phyloP scores from a whole-genome alignment of 2,329 filamentous ascomycete species.

The Verticillium dahliae region DNA sequence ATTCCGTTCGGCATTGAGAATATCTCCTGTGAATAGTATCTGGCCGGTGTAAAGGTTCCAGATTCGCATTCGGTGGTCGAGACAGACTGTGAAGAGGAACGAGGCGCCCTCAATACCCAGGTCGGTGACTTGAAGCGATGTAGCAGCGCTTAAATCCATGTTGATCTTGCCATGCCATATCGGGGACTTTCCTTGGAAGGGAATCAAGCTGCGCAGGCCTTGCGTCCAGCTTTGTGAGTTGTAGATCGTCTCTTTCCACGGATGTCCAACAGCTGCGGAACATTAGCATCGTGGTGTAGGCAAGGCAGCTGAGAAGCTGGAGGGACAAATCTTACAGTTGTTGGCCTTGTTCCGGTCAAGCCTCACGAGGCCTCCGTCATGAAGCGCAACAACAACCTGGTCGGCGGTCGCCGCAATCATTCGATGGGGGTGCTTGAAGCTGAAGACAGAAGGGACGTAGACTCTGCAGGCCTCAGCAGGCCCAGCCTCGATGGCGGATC shows the following conservation, averaged over 20 bases:
- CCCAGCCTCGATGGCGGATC: conserved; percentile 62
- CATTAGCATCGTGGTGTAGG: conserved; percentile 9
- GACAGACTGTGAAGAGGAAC: conserved; percentile 70
- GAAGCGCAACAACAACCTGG: conserved; percentile 72
- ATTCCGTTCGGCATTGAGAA: conserved; percentile 62
- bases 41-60: conserved; percentile 85
- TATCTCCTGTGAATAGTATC: conserved; percentile 68
- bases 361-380: conserved; percentile 69
- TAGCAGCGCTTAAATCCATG: conserved; percentile 62
- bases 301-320: neutral
- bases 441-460: conserved; percentile 65
- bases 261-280: conserved; percentile 18
- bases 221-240: conserved; percentile 68
- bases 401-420: conserved; percentile 68
- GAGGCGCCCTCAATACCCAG: conserved; percentile 42
- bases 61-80: conserved; percentile 82
- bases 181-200: conserved; percentile 58
- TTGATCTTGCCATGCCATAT: conserved; percentile 57
- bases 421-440: conserved; percentile 73
- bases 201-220: conserved; percentile 58
- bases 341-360: conserved; percentile 53
- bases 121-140: conserved; percentile 50
- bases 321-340: conserved; percentile 32
- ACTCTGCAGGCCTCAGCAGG: conserved; percentile 72
- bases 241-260: conserved; percentile 68